phyloP scores from a whole-genome alignment of 306 rosid genomes.

The Luffa aegyptiaca region DNA sequence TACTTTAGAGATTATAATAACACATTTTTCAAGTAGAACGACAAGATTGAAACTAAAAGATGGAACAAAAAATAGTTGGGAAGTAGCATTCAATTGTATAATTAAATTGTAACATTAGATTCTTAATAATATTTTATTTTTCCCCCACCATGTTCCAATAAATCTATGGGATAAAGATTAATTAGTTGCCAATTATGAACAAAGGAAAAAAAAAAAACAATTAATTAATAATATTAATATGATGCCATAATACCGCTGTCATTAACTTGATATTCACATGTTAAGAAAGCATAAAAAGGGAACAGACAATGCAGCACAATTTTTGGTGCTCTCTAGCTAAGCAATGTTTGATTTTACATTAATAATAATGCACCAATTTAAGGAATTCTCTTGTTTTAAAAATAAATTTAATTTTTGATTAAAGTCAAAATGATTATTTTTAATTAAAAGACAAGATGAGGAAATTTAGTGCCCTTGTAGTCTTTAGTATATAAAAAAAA shows the following conservation, averaged over 20 bases:
- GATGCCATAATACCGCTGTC: neutral
- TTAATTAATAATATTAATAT: neutral
- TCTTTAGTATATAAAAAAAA: neutral
- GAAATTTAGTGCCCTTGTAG: slow-evolving; percentile 1
- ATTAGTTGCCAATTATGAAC: neutral
- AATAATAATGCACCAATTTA: neutral
- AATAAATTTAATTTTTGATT: neutral
- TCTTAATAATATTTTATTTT: neutral
- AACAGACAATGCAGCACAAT: neutral
- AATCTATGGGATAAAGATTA: neutral
- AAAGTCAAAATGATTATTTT: neutral
- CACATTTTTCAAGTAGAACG: neutral
- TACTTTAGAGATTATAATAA: neutral
- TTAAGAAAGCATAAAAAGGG: slow-evolving; percentile 2
- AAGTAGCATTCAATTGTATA: neutral
- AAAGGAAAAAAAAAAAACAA: neutral
- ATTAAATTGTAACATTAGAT: neutral
- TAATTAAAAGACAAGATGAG: neutral
- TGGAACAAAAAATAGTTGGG: neutral
- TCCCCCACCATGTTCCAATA: neutral
- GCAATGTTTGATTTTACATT: neutral
- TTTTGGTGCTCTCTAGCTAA: neutral
- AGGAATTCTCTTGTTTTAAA: neutral
- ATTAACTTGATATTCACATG: slow-evolving; percentile 5
- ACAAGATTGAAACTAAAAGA: neutral